Percentiles rank a stretch among this genome's conserved stretches.
phyloP scores from a whole-genome alignment of 495 filamentous ascomycete genomes.

The Mycothermus thermophilus region DNA sequence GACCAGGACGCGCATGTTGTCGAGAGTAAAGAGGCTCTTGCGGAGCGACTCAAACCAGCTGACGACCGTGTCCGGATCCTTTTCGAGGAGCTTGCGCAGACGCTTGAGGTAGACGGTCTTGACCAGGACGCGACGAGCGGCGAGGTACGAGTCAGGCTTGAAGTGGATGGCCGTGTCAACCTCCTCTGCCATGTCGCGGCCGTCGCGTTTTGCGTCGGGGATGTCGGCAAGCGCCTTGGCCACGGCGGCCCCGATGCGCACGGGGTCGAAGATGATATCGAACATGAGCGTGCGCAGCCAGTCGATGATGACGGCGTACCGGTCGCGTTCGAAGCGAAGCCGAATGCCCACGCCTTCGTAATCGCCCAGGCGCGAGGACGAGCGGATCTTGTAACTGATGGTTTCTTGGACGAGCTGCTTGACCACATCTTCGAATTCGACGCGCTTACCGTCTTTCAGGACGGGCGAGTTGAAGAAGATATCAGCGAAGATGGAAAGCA shows the following conservation, averaged over 20 bases:
- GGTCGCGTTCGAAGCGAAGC: conserved; percentile 76
- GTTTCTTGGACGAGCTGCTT: conserved; percentile 83
- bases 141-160: conserved; percentile 53
- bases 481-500: conserved; percentile 70
- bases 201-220: conserved; percentile 81
- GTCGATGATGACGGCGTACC: conserved; percentile 66
- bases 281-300: conserved; percentile 83
- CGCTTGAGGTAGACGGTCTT: conserved; percentile 80
- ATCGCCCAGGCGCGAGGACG: conserved; percentile 52
- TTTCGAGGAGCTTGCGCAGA: conserved; percentile 60
- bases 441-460: conserved; percentile 53
- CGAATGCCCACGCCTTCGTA: conserved; percentile 66
- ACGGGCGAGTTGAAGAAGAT: conserved; percentile 93
- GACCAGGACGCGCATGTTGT: conserved; percentile 74
- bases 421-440: conserved; percentile 86
- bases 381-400: conserved; percentile 60
- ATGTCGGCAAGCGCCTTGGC: conserved; percentile 81
- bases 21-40: conserved; percentile 55
- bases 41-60: conserved; percentile 63
- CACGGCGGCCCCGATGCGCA: conserved; percentile 68
- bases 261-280: conserved; percentile 72
- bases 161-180: conserved; percentile 72
- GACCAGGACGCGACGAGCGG: conserved; percentile 69
- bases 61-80: conserved; percentile 57
- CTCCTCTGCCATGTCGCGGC: conserved; percentile 60